A percentile compares a stretch with the other conserved stretches of the same genome.
These are phyloP conservation scores for Xylaria longipes DNA, from an alignment of 495 filamentous ascomycete genomes.

Conservation along the genomic window DNA sequence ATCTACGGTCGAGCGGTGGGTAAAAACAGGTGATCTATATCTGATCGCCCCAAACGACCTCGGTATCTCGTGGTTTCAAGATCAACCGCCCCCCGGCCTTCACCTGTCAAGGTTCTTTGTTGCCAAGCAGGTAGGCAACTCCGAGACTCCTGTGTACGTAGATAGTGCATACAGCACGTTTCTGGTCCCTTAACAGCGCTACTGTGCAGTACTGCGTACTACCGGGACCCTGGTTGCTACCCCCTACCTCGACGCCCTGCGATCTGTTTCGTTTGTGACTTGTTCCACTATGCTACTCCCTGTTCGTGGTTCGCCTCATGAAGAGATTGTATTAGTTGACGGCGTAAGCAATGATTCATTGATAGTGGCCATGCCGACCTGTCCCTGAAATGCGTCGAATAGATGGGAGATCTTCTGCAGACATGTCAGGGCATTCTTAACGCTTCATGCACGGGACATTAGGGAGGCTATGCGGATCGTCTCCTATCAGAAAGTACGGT, in stretches of 20 bases:
- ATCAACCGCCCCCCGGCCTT: constrained; percentile 6
- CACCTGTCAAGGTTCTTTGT: constrained; percentile 6
- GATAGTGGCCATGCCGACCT: background rate
- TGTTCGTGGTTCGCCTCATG: background rate
- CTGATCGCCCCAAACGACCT: constrained; percentile 12
- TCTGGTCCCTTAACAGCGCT: background rate
- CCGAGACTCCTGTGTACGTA: no score
- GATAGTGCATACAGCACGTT: background rate
- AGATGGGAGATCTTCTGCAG: background rate
- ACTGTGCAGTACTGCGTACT: background rate
- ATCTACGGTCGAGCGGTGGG: constrained; percentile 21
- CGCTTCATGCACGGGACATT: constrained; percentile 12
- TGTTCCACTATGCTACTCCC: background rate
- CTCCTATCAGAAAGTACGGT: constrained; percentile 1
- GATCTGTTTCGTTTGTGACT: constrained; percentile 13
- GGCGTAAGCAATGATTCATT: no score
- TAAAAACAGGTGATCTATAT: constrained; percentile 22
- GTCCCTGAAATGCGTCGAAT: background rate
- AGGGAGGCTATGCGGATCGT: background rate
- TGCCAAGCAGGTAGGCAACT: constrained; percentile 1
- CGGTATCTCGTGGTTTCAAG: constrained; percentile 18
- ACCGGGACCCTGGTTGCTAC: constrained; percentile 10
- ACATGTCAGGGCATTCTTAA: constrained; percentile 8
- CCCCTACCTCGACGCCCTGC: background rate
- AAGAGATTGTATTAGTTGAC: background rate